Evolutionary conservation across 1,139 yeast species (phyloP), one percentile per base, ranked within the genome.

Genomic region (Sugiyamaella castrensis): DNA sequence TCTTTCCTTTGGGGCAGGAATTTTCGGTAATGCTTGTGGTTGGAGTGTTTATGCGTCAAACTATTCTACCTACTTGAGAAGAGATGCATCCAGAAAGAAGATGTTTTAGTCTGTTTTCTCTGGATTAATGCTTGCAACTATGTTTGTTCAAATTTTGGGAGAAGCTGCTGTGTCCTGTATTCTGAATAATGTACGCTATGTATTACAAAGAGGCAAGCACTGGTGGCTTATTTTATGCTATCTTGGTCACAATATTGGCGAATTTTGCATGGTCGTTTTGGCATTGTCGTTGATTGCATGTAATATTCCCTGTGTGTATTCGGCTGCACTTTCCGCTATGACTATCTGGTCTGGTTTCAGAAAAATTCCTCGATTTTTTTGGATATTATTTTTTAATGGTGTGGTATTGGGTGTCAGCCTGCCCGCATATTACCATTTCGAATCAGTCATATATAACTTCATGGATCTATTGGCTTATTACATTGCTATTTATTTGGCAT

Each of bases 41-140:
- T 89, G 97, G 97, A 81, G 95, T 50, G 84, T 96, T 26, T 87
- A 84, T 62, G 94, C 96, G 40, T 81, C 95, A 37, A 97, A 89
- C 71, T 89, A 88, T 71, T 87, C 96, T 47, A 89, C 84, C 45
- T 89, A 87, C 73, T 89, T 86, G 78, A 77, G 79, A 55, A 73
- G 79, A 63, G 74, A 80, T 63, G 80, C 82, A 53, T 78, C 77
- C 66, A 71, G 79, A 38, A 54, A 58, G 61, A 81, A 74, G 64
- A 76, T 87, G 52, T 88, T 88, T 72, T 66, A 77, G 47, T 75
- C 82, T 56, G 81, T 89, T 51, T 67, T 79, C 53, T 55, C 69
- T 46, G 95, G 95, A 56, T 75, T 87, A 61, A 71, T 74, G 56
- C 55, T 76, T 55, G 95, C 97, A 50, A 75, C 87, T 59, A 65